A percentile compares a stretch with the other conserved stretches of the same genome.
These are phyloP conservation scores for Exobasidium cylindrosporum DNA, from an alignment of 1,284 basidiomycete genomes.

Conservation along the genomic window DNA sequence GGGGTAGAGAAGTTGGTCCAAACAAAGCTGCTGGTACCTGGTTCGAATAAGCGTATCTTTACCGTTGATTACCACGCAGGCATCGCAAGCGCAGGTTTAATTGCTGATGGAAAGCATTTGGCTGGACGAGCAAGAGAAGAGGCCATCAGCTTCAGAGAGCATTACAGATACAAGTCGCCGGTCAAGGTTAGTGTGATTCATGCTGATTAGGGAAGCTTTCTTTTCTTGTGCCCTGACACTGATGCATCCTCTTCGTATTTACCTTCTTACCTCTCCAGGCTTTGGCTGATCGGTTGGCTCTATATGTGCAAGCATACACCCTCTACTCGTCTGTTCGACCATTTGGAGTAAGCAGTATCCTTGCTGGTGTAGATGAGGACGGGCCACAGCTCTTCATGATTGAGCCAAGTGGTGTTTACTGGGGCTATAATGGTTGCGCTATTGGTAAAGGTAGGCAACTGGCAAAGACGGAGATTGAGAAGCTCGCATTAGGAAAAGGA, in stretches of 20 bases:
- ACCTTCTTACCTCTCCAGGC: conserved; percentile 62
- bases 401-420: conserved; percentile 91
- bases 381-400: conserved; percentile 79
- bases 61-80: conserved; percentile 91
- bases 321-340: conserved; percentile 97
- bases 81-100: conserved; percentile 74
- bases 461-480: conserved; percentile 97
- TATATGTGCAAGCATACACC: conserved; percentile 92
- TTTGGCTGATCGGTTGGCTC: conserved; percentile 77
- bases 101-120: conserved; percentile 89
- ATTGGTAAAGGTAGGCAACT: conserved; percentile 94
- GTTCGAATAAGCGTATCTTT: conserved; percentile 87
- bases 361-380: conserved; percentile 82
- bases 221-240: background rate
- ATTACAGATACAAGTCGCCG: conserved; percentile 72
- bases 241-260: background rate
- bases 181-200: conserved; percentile 61
- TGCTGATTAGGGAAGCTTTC: background rate
- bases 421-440: conserved; percentile 64
- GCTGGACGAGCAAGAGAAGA: conserved; percentile 83
- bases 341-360: conserved; percentile 88
- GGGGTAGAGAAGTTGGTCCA: conserved; percentile 98
- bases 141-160: conserved; percentile 72
- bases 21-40: conserved; percentile 92
- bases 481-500: conserved; percentile 73